These are phyloP conservation scores for Lentinula boryana DNA, from an alignment of 768 basidiomycete species.

Conservation along the genomic window DNA sequence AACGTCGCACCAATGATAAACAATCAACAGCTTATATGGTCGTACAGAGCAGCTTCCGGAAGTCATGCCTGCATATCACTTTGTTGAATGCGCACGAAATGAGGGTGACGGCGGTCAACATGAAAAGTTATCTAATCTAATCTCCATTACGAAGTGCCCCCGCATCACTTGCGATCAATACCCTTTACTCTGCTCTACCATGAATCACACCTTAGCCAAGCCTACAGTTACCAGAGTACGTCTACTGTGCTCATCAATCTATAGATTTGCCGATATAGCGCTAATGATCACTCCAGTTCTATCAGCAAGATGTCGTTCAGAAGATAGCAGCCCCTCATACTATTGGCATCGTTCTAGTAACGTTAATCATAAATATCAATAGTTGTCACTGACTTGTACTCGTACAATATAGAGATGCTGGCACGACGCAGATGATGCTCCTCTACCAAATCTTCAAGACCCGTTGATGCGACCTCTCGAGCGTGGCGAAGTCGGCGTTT, in stretches of 20 bases:
- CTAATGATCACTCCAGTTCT: slow-evolving; percentile 38
- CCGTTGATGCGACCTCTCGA: slow-evolving; percentile 70
- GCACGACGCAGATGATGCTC: slow-evolving; percentile 79
- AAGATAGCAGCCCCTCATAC: slow-evolving; percentile 31
- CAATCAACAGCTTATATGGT: too few species aligned
- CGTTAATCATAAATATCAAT: slow-evolving; percentile 8
- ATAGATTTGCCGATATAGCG: not conserved
- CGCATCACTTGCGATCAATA: not conserved
- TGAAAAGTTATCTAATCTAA: not conserved
- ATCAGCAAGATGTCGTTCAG: slow-evolving; percentile 63
- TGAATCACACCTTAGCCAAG: not conserved
- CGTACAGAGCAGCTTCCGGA: too few species aligned
- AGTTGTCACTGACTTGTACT: not conserved
- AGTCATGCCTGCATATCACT: too few species aligned
- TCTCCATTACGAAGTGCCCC: not conserved
- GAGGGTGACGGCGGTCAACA: too few species aligned
- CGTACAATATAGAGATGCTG: slow-evolving; percentile 62
- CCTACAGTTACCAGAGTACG: not conserved
- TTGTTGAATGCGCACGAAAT: too few species aligned
- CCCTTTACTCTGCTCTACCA: not conserved
- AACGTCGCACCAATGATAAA: too few species aligned
- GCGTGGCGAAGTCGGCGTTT: slow-evolving; percentile 80
- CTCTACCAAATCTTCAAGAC: slow-evolving; percentile 38
- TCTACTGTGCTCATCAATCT: too few species aligned
- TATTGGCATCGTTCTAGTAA: slow-evolving; percentile 64